phyloP scores from a whole-genome alignment of 192 early-diverging fungal species.

The Podila epigama region DNA sequence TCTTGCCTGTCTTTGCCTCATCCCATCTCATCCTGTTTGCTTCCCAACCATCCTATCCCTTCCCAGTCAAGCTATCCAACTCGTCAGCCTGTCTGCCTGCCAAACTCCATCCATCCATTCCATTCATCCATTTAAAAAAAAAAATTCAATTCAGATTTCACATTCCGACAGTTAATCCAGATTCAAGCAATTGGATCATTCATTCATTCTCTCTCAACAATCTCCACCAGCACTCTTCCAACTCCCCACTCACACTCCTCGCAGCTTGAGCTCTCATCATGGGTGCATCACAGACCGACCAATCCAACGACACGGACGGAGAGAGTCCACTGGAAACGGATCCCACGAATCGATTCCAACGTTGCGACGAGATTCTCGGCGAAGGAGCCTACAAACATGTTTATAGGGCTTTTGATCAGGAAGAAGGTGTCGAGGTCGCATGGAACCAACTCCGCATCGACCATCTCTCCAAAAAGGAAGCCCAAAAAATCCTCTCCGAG shows the following conservation, averaged over 20 bases:
- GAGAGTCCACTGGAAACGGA: conserved; percentile 57
- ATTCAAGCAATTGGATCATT: background rate
- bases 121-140: background rate
- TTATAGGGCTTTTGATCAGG: conserved; percentile 82
- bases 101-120: background rate
- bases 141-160: background rate
- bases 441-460: conserved; percentile 83
- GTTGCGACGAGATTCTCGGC: conserved; percentile 66
- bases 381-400: conserved; percentile 87
- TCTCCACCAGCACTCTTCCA: background rate
- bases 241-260: background rate
- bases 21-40: background rate
- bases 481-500: conserved; percentile 52
- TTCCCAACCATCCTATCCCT: background rate
- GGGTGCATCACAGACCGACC: conserved; percentile 22
- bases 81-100: background rate
- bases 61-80: background rate
- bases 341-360: conserved; percentile 71
- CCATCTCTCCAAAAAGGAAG: conserved; percentile 44
- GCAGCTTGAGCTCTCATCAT: conserved; percentile 4
- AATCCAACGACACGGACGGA: conserved; percentile 46
- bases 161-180: background rate
- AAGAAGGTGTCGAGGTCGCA: conserved; percentile 89
- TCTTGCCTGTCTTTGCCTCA: background rate
- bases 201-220: background rate